These are phyloP conservation scores for Kodamaea alishanica DNA, from an alignment of 1,139 yeast species.

Conservation along the genomic window DNA sequence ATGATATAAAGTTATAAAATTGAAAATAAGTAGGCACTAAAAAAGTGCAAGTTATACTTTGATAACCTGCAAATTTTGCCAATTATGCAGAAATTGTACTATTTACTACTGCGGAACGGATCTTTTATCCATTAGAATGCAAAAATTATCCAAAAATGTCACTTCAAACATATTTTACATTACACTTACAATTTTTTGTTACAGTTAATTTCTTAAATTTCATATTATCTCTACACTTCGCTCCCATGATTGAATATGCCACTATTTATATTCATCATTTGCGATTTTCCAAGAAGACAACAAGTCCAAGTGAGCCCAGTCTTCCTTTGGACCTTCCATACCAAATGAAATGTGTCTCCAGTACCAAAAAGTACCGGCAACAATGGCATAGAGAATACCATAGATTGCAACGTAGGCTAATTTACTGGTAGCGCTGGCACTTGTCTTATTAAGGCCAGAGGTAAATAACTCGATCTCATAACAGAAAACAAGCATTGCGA, in stretches of 20 bases:
- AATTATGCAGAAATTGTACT: no score
- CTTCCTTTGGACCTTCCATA: slow-evolving; percentile 73
- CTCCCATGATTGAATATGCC: neutral
- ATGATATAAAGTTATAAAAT: no score
- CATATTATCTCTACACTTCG: neutral
- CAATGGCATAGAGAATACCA: slow-evolving; percentile 48
- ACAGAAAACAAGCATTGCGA: slow-evolving; percentile 80
- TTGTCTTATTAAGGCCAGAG: slow-evolving; percentile 14
- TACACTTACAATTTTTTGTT: neutral
- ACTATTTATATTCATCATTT: slow-evolving; percentile 31
- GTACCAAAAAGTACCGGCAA: slow-evolving; percentile 65
- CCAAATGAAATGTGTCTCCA: slow-evolving; percentile 85
- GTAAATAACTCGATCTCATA: slow-evolving; percentile 70
- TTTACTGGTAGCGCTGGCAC: slow-evolving; percentile 18
- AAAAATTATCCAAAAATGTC: neutral
- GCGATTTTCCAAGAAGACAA: slow-evolving; percentile 66
- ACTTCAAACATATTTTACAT: neutral
- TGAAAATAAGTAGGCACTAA: no score
- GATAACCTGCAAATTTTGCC: no score
- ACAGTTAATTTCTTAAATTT: neutral
- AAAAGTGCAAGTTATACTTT: no score
- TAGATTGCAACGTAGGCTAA: slow-evolving; percentile 31
- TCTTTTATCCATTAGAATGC: neutral
- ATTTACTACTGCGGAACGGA: no score
- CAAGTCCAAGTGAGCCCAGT: slow-evolving; percentile 73